Percentiles rank a stretch among this genome's conserved stretches.
phyloP scores from a whole-genome alignment of 1,284 basidiomycete genomes.

The Apiotrichum gamsii region DNA sequence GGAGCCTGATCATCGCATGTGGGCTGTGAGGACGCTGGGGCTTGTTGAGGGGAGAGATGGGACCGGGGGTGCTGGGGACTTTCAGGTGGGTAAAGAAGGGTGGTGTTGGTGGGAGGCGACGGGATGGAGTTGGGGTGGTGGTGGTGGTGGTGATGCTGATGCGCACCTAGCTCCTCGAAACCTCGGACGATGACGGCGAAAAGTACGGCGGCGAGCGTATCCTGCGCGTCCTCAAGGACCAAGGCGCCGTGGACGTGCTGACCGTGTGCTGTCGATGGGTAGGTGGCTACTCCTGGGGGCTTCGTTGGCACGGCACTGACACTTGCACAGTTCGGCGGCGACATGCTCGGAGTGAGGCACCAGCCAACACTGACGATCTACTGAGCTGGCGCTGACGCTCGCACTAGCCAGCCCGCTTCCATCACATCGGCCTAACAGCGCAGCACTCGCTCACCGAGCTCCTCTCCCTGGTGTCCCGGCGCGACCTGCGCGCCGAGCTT shows the following conservation, averaged over 20 bases:
- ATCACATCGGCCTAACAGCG: slow-evolving; percentile 39
- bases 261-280: slow-evolving; percentile 42
- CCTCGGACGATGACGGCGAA: slow-evolving; percentile 42
- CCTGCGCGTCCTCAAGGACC: slow-evolving; percentile 29
- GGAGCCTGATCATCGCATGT: slow-evolving; percentile 46
- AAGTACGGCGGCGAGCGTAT: slow-evolving; percentile 43
- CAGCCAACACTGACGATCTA: background rate
- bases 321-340: slow-evolving; percentile 33
- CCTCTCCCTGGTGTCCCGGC: slow-evolving; percentile 22
- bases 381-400: slow-evolving; percentile 13
- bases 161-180: slow-evolving; percentile 34
- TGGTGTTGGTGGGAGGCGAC: too few relatives aligned
- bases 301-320: background rate
- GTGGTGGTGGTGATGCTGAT: background rate
- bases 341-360: slow-evolving; percentile 38
- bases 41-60: slow-evolving; percentile 39
- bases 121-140: background rate
- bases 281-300: background rate
- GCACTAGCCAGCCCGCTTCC: slow-evolving; percentile 41
- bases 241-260: slow-evolving; percentile 37
- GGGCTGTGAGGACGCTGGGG: slow-evolving; percentile 35
- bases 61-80: slow-evolving; percentile 41
- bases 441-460: slow-evolving; percentile 31
- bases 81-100: slow-evolving; percentile 26
- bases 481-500: slow-evolving; percentile 31